Evolutionary conservation across 139 green algal species (phyloP).

Genomic region (Zygnema cylindricum): DNA sequence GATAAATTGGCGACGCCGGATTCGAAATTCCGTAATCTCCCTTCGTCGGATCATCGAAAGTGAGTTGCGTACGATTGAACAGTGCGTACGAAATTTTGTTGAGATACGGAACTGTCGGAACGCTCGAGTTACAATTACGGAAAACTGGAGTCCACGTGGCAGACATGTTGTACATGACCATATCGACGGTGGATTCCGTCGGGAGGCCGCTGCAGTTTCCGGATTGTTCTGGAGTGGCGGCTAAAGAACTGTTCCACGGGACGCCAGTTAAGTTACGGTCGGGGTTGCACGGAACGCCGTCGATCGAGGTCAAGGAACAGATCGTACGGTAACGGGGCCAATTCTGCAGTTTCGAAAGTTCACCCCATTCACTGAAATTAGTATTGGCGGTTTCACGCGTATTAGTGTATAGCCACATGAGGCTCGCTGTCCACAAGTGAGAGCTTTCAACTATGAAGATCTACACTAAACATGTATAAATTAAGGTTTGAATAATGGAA

Average conservation of each 20-base stretch:
- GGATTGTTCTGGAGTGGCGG: not conserved
- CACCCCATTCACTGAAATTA: too few species aligned
- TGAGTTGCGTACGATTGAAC: not conserved
- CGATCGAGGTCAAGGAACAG: not conserved
- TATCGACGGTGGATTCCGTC: constrained; percentile 16
- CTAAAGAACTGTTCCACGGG: not conserved
- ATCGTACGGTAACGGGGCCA: not conserved
- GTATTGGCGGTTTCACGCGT: too few species aligned
- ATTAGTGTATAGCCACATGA: too few species aligned
- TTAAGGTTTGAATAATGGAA: too few species aligned
- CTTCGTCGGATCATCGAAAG: not conserved
- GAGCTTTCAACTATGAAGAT: too few species aligned
- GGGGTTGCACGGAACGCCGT: not conserved
- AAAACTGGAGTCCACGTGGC: not conserved
- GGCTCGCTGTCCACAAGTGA: too few species aligned
- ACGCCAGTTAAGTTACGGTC: not conserved
- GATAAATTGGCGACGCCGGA: not conserved
- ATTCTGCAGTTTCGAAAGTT: not conserved
- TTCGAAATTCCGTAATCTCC: not conserved
- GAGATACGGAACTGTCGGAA: not conserved
- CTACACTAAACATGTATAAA: too few species aligned
- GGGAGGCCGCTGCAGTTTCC: constrained; percentile 32
- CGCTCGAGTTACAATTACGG: not conserved
- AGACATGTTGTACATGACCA: not conserved
- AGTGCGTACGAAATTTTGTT: not conserved